Percentiles rank a stretch among this genome's conserved stretches.
These are phyloP conservation scores for Leishmania martiniquensis DNA, from an alignment of 208 protist species.

Conservation along the genomic window DNA sequence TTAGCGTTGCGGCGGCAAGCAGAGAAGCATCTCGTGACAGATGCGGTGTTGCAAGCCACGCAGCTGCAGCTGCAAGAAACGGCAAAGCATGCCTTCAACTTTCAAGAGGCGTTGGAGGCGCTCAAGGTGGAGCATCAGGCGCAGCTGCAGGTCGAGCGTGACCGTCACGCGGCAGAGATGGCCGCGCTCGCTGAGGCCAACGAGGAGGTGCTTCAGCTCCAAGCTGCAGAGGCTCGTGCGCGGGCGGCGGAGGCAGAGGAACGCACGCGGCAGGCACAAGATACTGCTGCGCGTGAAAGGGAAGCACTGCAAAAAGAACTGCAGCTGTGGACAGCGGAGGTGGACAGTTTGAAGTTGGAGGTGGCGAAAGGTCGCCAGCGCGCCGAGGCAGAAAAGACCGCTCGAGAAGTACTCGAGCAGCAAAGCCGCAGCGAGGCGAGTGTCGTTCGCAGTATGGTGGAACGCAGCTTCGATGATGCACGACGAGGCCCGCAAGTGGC, in stretches of 20 bases:
- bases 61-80: constrained; percentile 30
- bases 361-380: neutral
- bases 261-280: constrained; percentile 6
- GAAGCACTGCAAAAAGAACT: constrained; percentile 22
- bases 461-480: constrained; percentile 25
- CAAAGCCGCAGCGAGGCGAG: constrained; percentile 20
- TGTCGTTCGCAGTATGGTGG: constrained; percentile 20
- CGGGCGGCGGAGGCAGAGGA: constrained; percentile 14
- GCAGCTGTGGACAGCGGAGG: constrained; percentile 25
- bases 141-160: constrained; percentile 7
- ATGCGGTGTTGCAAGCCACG: constrained; percentile 21
- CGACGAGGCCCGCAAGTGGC: constrained; percentile 11
- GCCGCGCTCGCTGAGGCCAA: constrained; percentile 14
- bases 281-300: constrained; percentile 25
- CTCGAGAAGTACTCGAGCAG: constrained; percentile 20
- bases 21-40: constrained; percentile 8
- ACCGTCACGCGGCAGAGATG: constrained; percentile 13
- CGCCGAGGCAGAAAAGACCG: constrained; percentile 17
- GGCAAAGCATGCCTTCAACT: constrained; percentile 30
- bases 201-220: constrained; percentile 1
- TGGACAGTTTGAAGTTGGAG: constrained; percentile 21
- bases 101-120: constrained; percentile 18
- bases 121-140: constrained; percentile 17
- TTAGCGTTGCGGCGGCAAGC: constrained; percentile 10
- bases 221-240: neutral